Conservation (phyloP, 768 basidiomycete genomes). For the Lenzites betulinus region DNA sequence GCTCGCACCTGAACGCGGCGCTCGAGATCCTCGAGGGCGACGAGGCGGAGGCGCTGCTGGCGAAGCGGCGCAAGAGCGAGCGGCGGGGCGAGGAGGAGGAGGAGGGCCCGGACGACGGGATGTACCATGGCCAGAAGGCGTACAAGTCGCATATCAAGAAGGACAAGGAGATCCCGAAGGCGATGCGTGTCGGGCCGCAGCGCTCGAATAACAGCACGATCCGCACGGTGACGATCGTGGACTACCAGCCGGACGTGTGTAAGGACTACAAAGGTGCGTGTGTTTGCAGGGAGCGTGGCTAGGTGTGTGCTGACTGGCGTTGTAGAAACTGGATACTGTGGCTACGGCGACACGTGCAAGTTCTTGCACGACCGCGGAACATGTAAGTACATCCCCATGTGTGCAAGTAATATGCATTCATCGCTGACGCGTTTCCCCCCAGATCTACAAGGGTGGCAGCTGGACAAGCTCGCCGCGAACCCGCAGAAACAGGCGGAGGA, state of each 20-base stretch:
- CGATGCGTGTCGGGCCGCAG: constrained; percentile 84
- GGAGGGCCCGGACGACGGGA: constrained; percentile 74
- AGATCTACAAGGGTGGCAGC: constrained; percentile 99
- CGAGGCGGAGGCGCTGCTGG: constrained; percentile 74
- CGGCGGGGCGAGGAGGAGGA: constrained; percentile 54
- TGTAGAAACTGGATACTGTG: constrained; percentile 96
- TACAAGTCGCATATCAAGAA: constrained; percentile 83
- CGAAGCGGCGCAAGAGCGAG: constrained; percentile 65
- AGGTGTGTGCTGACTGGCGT: constrained; percentile 5
- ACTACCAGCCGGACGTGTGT: constrained; percentile 99
- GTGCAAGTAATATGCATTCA: constrained; percentile 9
- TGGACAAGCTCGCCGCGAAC: constrained; percentile 88
- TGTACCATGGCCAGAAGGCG: constrained; percentile 83
- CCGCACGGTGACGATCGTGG: constrained; percentile 90
- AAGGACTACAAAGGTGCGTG: constrained; percentile 97
- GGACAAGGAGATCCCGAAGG: constrained; percentile 81
- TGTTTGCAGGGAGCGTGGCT: not conserved
- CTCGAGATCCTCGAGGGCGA: constrained; percentile 83
- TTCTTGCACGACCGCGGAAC: constrained; percentile 98
- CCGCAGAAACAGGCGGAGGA: constrained; percentile 62
- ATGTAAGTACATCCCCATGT: constrained; percentile 58
- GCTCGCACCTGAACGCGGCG: constrained; percentile 72
- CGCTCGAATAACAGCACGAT: constrained; percentile 74
- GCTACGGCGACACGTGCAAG: constrained; percentile 98
- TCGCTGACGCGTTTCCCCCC: constrained; percentile 25